phyloP scores from a whole-genome alignment of 768 basidiomycete species.

The Antrodiella citrinella region DNA sequence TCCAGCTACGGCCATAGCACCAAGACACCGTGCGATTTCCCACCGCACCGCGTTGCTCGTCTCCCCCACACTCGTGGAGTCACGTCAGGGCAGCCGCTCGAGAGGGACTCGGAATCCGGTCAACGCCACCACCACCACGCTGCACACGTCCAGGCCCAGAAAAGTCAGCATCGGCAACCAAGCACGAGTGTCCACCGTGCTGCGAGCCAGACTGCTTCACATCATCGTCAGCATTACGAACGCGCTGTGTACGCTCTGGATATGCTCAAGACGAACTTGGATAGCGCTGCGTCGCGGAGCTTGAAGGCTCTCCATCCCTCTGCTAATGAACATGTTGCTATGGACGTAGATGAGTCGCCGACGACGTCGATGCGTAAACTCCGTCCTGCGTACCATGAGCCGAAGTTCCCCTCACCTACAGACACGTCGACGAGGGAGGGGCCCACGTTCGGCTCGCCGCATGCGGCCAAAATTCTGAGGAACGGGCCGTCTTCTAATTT shows the following conservation, averaged over 20 bases:
- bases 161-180: neutral
- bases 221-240: neutral
- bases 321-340: neutral
- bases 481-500: neutral
- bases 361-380: slow-evolving; percentile 3
- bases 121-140: neutral
- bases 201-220: neutral
- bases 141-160: too few relatives aligned
- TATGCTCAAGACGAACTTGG: neutral
- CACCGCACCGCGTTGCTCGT: neutral
- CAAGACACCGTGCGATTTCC: neutral
- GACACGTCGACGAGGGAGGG: neutral
- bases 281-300: neutral
- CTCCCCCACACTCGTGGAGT: neutral
- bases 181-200: too few relatives aligned
- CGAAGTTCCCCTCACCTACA: neutral
- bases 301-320: neutral
- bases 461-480: neutral
- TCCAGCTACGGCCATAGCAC: neutral
- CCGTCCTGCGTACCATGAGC: slow-evolving; percentile 11
- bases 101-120: neutral
- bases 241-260: neutral
- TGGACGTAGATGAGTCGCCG: neutral
- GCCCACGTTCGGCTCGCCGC: too few relatives aligned
- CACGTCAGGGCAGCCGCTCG: neutral